A percentile compares a stretch with the other conserved stretches of the same genome.
These are phyloP conservation scores for Aquilaria sinensis DNA, from an alignment of 345 rosid genomes.

Conservation along the genomic window DNA sequence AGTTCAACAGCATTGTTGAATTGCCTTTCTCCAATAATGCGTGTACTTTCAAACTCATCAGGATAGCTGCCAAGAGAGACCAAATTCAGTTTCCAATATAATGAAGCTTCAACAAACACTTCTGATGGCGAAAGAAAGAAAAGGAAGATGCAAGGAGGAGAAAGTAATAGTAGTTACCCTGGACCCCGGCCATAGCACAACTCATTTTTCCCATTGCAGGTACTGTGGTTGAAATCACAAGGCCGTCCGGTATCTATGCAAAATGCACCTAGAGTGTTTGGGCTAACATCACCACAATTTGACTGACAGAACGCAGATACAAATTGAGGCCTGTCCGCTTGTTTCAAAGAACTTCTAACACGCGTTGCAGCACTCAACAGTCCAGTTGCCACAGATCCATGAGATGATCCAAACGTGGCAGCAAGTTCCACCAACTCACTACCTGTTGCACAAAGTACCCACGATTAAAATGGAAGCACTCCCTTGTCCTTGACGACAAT, in stretches of 20 bases:
- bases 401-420: constrained; percentile 47
- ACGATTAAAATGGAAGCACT: constrained; percentile 10
- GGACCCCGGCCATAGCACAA: constrained; percentile 72
- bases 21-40: constrained; percentile 69
- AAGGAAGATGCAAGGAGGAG: constrained; percentile 12
- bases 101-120: neutral
- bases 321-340: constrained; percentile 47
- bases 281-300: constrained; percentile 83
- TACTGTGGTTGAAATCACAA: constrained; percentile 73
- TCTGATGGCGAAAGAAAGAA: neutral
- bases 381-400: constrained; percentile 48
- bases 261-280: constrained; percentile 54
- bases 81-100: neutral
- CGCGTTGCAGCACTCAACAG: constrained; percentile 45
- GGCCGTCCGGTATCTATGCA: constrained; percentile 60
- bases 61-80: constrained; percentile 40
- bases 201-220: constrained; percentile 78
- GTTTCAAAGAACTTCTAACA: constrained; percentile 57
- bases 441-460: constrained; percentile 20
- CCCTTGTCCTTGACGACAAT: neutral
- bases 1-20: constrained; percentile 58
- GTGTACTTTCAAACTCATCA: constrained; percentile 80
- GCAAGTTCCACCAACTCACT: constrained; percentile 73
- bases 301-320: constrained; percentile 75
- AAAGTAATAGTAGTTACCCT: constrained; percentile 33